These are phyloP conservation scores for Ceratobasidium sp. DNA, from an alignment of 1,284 basidiomycete species.

Conservation along the genomic window DNA sequence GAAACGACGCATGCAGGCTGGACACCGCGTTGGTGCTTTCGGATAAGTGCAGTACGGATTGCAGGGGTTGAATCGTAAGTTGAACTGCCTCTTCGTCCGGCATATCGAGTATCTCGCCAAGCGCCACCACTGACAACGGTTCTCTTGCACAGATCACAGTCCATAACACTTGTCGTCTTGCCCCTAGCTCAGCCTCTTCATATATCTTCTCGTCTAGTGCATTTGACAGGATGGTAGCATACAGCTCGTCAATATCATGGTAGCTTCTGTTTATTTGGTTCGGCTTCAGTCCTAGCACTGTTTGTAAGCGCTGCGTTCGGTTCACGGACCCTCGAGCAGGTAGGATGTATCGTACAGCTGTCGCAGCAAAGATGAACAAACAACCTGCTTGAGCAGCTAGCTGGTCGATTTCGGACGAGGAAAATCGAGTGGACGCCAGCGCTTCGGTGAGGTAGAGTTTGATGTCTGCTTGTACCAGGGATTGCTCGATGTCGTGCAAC, in stretches of 20 bases:
- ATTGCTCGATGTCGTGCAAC: conserved; percentile 38
- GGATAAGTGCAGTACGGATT: conserved; percentile 28
- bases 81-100: background rate
- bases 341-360: conserved; percentile 14
- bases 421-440: too few species aligned
- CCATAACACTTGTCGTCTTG: background rate
- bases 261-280: background rate
- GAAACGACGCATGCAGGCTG: conserved; percentile 27
- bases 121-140: background rate
- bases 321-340: background rate
- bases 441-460: too few species aligned
- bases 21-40: background rate
- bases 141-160: conserved; percentile 27
- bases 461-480: too few species aligned
- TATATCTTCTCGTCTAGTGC: background rate
- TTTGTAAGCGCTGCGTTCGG: background rate
- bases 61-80: conserved; percentile 4
- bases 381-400: conserved; percentile 19
- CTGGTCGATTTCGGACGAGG: background rate
- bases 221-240: too few species aligned
- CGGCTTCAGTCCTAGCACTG: background rate
- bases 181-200: background rate
- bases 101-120: conserved; percentile 2
- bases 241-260: too few species aligned
- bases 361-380: conserved; percentile 38